Base-by-base conservation (phyloP, 352 stramenopile genomes). In the Blastocystis sp. region DNA sequence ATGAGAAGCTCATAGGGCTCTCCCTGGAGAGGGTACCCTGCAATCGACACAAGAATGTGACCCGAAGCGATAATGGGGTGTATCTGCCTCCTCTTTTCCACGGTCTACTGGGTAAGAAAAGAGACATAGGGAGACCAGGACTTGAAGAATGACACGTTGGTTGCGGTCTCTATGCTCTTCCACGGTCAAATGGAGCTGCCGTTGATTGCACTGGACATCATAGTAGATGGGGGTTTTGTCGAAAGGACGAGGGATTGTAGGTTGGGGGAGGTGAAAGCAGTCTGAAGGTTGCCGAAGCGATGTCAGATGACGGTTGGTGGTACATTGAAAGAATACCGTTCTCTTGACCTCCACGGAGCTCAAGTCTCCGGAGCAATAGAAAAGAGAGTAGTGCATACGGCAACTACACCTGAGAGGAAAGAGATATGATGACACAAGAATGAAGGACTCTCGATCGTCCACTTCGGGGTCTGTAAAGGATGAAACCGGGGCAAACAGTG, bases 41-140 rank as follows among this genome's bases (percentile, higher is more conserved):
- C 59, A 21, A 71, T 71, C 6, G 59, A 71, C n/a, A 71, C 59
- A 18, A 71, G 32, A 24, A 71, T 71, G 32, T 71, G 59, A 44
- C 38, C 38, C 4, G 59, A 24, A 14, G 59, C 59, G n/a, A 71
- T 71, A 48, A 38, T 71, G 14, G 59, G 59, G n/a, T 71, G 59
- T 4, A 71, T 36, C 32, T 36, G 59, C n/a, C n/a, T 71, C 38
- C 14, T 36, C n/a, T 71, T 71, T 8, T 36, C n/a, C 4, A 71
- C 32, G 7, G 11, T 29, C 59, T 71, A 71, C 14, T 46, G 4
- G 14, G 18, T 44, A 71, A 46, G 16, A 11, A 4, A 21, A 71
- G 24, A 36, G 7, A 46, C 8, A 11, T 27, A n/a, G 9, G 54
- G 14, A n/a, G 4, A 71, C 59, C 14, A 9, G 18, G 7, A 71